Conservation (phyloP, 2,329 filamentous ascomycete species). For the Sporothrix protearum region DNA sequence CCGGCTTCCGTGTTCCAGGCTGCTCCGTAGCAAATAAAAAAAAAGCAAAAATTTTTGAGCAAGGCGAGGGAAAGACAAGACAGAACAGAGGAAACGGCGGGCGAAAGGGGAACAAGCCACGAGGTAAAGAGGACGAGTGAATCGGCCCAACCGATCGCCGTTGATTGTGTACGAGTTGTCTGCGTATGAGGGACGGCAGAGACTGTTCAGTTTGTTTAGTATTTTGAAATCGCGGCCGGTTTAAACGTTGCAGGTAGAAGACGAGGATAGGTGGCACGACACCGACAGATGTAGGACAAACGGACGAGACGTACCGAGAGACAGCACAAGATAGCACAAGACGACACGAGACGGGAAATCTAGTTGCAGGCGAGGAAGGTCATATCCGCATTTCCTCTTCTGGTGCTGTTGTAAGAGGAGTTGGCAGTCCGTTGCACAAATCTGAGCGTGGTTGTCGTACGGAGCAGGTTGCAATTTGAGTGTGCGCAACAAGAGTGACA, state of each 20-base stretch:
- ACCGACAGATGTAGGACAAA: neutral
- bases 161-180: neutral
- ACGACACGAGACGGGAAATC: slow-evolving; percentile 15
- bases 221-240: neutral
- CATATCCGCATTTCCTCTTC: slow-evolving; percentile 11
- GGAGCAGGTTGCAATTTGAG: neutral
- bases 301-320: slow-evolving; percentile 3
- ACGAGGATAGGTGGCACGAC: neutral
- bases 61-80: neutral
- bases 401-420: neutral
- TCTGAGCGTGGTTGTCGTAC: neutral
- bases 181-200: neutral
- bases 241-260: neutral
- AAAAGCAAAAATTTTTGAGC: neutral
- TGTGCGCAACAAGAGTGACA: slow-evolving; percentile 11
- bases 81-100: neutral
- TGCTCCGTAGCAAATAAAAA: slow-evolving; percentile 11
- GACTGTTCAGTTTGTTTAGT: neutral
- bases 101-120: neutral
- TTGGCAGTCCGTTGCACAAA: neutral
- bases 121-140: neutral
- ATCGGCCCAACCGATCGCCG: slow-evolving; percentile 5
- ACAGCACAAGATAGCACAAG: neutral
- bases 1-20: slow-evolving; percentile 21
- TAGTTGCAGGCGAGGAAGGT: slow-evolving; percentile 12